Evolutionary conservation across 768 basidiomycete genomes (phyloP), one percentile per base, ranked within the genome.

Genomic region (Pulveroboletus sp.): DNA sequence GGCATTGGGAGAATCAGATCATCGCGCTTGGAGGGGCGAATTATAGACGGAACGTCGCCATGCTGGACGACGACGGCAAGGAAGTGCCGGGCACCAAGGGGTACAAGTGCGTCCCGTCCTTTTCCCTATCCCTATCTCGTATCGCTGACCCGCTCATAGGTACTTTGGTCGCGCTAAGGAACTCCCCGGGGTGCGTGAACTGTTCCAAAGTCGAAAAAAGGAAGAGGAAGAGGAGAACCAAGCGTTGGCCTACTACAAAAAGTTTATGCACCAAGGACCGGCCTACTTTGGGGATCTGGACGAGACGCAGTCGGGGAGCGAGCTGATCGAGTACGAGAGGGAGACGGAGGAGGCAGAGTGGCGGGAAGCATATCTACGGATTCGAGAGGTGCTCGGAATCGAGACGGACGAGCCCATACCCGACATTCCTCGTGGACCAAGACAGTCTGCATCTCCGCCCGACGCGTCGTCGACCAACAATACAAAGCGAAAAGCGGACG

Each of bases 21-120:
- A 86, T n/a, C n/a, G n/a, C n/a, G n/a, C n/a, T n/a, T 97, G 94
- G 94, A 39, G 95, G 95, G 54, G 95, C 94, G 19, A 99, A 97
- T 64, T 98, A 97, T 67, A 77, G 91, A 60, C 76, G 95, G 44
- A 96, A 93, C 63, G 89, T 93, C 12, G 86, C 91, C 43, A 94
- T 94, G 89, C 61, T 92, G 58, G 92, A 95, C 63, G 92, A 92
- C 51, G 93, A 95, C 59, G 94, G 95, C 11, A 89, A 88, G 68
- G 93, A 97, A 67, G 93, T 97, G 0, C 94, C 93, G 0, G 93
- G 93, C 3, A 96, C 93, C n/a, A n/a, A n/a, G n/a, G n/a, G n/a
- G n/a, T n/a, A n/a, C n/a, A n/a, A n/a, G n/a, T n/a, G n/a, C n/a
- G n/a, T n/a, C n/a, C n/a, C n/a, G n/a, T n/a, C n/a, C n/a, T n/a